Evolutionary conservation across 495 filamentous ascomycete species (phyloP).

Genomic region (Hypoxylon fuscum): DNA sequence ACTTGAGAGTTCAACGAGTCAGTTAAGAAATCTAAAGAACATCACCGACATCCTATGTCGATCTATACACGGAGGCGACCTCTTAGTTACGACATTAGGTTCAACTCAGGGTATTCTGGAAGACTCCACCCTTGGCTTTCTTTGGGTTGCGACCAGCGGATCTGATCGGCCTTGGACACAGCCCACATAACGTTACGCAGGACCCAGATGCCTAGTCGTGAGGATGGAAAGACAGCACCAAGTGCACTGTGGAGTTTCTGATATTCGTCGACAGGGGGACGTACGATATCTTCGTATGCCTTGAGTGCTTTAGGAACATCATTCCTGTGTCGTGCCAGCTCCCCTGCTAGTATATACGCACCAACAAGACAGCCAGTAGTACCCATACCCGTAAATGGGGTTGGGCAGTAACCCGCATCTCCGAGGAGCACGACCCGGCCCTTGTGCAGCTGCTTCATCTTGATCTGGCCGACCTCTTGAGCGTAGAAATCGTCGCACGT

Average conservation of each 20-base stretch:
- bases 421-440: constrained; percentile 59
- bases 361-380: constrained; percentile 55
- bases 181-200: constrained; percentile 43
- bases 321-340: constrained; percentile 49
- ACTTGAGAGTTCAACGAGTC: too few species aligned
- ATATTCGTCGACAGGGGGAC: constrained; percentile 50
- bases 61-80: too few species aligned
- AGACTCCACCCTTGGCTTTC: constrained; percentile 49
- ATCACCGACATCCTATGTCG: too few species aligned
- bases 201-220: constrained; percentile 42
- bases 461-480: constrained; percentile 55
- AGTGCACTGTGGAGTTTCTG: constrained; percentile 40
- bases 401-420: constrained; percentile 61
- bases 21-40: too few species aligned
- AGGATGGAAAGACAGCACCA: constrained; percentile 35
- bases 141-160: constrained; percentile 29
- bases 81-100: constrained; percentile 11
- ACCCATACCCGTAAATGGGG: constrained; percentile 57
- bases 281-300: constrained; percentile 49
- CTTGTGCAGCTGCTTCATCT: constrained; percentile 42
- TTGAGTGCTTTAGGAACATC: constrained; percentile 42
- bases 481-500: constrained; percentile 31
- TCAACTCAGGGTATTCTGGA: constrained; percentile 52
- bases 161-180: constrained; percentile 43
- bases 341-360: constrained; percentile 63